A percentile compares a stretch with the other conserved stretches of the same genome.
Evolutionary conservation across 2,329 filamentous ascomycete genomes (phyloP).

Genomic region (Calonectria fujianensis): DNA sequence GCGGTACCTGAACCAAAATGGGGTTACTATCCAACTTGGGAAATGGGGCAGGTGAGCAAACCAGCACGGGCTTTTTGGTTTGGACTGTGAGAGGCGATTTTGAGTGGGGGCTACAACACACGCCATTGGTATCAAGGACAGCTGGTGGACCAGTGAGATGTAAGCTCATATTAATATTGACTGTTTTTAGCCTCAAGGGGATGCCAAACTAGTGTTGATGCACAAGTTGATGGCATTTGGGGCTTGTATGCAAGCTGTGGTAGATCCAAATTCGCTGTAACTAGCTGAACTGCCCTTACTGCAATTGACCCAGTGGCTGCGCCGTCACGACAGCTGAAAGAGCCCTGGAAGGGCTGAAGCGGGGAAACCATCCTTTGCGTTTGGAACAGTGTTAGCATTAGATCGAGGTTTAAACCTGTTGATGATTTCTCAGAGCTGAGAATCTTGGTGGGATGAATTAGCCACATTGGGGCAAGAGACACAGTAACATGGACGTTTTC

Average conservation of each 20-base stretch:
- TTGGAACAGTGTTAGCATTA: not conserved
- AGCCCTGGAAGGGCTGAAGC: too few species aligned
- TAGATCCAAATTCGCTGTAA: not conserved
- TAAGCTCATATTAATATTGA: not conserved
- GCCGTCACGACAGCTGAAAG: not conserved
- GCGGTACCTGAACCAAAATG: not conserved
- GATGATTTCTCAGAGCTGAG: not conserved
- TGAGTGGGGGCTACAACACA: conserved; percentile 13
- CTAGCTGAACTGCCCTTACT: not conserved
- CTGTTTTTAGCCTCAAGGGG: not conserved
- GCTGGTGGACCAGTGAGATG: not conserved
- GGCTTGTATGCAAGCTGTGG: not conserved
- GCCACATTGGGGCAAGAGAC: not conserved
- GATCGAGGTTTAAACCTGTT: not conserved
- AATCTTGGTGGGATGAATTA: not conserved
- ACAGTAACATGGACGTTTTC: too few species aligned
- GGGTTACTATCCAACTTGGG: conserved; percentile 12
- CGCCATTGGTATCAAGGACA: conserved; percentile 17
- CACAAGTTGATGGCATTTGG: not conserved
- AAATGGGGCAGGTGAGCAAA: conserved; percentile 6
- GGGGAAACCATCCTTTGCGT: too few species aligned
- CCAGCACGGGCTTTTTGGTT: not conserved
- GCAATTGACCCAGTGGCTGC: not conserved
- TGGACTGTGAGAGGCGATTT: not conserved
- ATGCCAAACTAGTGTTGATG: not conserved